Evolutionary conservation across 2,329 filamentous ascomycete species (phyloP).

Genomic region (Clonostachys chloroleuca): DNA sequence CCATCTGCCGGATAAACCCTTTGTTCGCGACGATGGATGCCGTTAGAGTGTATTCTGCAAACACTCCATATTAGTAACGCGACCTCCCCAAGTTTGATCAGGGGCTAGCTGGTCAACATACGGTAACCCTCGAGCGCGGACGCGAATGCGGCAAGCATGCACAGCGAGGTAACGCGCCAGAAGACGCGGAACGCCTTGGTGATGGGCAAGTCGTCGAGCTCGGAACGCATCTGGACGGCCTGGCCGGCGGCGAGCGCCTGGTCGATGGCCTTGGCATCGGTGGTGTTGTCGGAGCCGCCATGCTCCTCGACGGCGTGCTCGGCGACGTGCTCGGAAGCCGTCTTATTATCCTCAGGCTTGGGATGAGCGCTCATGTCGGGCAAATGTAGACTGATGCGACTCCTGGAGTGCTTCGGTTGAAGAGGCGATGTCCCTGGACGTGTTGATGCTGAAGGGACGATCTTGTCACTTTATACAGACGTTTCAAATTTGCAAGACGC

Average conservation of each 20-base stretch:
- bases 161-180: constrained; percentile 1
- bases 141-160: background rate
- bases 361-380: too few species aligned
- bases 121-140: background rate
- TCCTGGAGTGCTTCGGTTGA: too few species aligned
- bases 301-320: too few species aligned
- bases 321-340: too few species aligned
- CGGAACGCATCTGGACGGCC: constrained; percentile 3
- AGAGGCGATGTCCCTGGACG: too few species aligned
- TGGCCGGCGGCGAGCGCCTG: constrained; percentile 2
- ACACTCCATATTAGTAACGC: background rate
- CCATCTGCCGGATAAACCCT: constrained; percentile 59
- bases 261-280: constrained; percentile 84
- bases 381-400: too few species aligned
- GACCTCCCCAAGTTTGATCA: background rate
- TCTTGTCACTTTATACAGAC: too few species aligned
- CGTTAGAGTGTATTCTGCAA: constrained; percentile 40
- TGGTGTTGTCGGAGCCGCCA: constrained; percentile 27
- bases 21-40: constrained; percentile 78
- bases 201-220: constrained; percentile 3
- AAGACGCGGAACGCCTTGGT: constrained; percentile 2
- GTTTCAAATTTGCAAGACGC: too few species aligned
- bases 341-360: too few species aligned
- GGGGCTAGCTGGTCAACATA: background rate
- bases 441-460: too few species aligned